phyloP scores from a whole-genome alignment of 345 rosid genomes.

The Iberis pinnata region DNA sequence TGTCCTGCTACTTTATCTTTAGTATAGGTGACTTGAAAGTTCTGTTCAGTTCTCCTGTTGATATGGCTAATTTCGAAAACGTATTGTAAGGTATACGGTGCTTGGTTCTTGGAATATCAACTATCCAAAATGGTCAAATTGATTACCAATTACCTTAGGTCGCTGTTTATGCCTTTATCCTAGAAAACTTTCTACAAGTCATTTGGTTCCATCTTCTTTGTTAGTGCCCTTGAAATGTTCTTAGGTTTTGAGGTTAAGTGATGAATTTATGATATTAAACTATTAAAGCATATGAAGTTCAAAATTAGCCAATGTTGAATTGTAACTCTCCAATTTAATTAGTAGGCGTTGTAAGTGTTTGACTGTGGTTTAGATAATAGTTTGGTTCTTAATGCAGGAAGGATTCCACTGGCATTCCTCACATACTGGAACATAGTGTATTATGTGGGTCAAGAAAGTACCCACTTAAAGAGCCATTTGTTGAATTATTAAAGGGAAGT shows the following conservation, averaged over 20 bases:
- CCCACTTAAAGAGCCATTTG: conserved; percentile 96
- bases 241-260: background rate
- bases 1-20: background rate
- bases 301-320: background rate
- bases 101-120: background rate
- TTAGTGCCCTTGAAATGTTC: background rate
- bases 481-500: conserved; percentile 89
- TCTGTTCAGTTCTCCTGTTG: background rate
- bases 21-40: background rate
- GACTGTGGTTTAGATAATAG: background rate
- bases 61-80: background rate
- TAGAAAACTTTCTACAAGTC: background rate
- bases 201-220: background rate
- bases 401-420: conserved; percentile 97
- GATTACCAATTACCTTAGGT: background rate
- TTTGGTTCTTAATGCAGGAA: conserved; percentile 47
- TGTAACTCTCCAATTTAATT: background rate
- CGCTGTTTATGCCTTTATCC: background rate
- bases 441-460: conserved; percentile 94
- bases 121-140: background rate
- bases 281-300: background rate
- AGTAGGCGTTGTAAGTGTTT: background rate
- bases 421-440: conserved; percentile 93
- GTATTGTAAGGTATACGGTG: background rate
- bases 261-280: background rate